These are phyloP conservation scores for Leccinum fallax DNA, from an alignment of 1,284 basidiomycete species.

Conservation along the genomic window DNA sequence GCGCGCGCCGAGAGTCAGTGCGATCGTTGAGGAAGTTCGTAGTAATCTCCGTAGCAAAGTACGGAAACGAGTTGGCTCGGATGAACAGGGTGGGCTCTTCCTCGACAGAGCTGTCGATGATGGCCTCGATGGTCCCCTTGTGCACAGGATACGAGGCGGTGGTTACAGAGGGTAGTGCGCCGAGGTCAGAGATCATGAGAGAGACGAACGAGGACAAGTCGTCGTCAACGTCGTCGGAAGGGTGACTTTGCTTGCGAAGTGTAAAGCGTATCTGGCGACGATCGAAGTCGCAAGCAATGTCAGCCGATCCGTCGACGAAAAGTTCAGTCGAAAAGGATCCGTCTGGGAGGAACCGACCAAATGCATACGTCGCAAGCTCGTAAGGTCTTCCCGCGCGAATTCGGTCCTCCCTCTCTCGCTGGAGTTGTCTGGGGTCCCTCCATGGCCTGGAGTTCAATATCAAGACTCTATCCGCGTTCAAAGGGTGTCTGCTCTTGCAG, in stretches of 20 bases:
- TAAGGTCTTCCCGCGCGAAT: conserved; percentile 26
- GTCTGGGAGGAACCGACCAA: conserved; percentile 40
- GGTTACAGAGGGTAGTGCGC: not conserved
- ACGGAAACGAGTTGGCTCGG: conserved; percentile 26
- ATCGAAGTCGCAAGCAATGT: conserved; percentile 37
- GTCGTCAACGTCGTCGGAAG: not conserved
- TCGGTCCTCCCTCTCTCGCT: conserved; percentile 28
- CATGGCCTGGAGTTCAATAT: conserved; percentile 29
- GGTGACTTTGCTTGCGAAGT: conserved; percentile 25
- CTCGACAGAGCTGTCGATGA: conserved; percentile 15
- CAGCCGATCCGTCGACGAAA: conserved; percentile 28
- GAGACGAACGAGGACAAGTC: not conserved
- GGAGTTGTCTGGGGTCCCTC: conserved; percentile 36
- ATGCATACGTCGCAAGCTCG: conserved; percentile 31
- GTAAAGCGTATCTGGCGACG: conserved; percentile 33
- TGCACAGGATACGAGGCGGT: conserved; percentile 20
- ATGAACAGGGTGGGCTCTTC: conserved; percentile 28
- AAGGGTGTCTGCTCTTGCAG: conserved; percentile 20
- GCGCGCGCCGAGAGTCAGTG: conserved; percentile 19
- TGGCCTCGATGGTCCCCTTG: conserved; percentile 9
- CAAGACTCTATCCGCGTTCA: conserved; percentile 25
- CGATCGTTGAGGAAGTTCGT: not conserved
- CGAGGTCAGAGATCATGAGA: conserved; percentile 8
- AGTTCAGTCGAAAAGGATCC: conserved; percentile 40
- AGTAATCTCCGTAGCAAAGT: conserved; percentile 13